Percentiles rank a stretch among this genome's conserved stretches.
phyloP scores from a whole-genome alignment of 495 filamentous ascomycete genomes.

The Amphirosellinia nigrospora region DNA sequence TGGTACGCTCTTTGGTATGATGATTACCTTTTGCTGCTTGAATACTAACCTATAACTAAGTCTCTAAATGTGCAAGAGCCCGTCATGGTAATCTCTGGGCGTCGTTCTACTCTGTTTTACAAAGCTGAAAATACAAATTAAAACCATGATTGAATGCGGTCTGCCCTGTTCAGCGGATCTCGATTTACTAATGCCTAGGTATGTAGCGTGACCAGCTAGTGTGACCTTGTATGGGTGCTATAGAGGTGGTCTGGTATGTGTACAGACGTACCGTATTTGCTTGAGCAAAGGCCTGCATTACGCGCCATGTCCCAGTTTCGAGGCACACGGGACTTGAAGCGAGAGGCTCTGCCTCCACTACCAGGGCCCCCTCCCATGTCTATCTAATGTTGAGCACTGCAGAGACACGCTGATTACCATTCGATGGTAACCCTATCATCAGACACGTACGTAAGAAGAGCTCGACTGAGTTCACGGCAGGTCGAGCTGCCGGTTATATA shows the following conservation, averaged over 20 bases:
- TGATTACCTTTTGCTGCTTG: background rate
- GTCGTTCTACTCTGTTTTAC: background rate
- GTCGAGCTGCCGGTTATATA: background rate
- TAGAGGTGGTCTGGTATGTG: background rate
- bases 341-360: constrained; percentile 25
- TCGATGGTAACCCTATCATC: background rate
- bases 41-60: background rate
- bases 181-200: constrained; percentile 13
- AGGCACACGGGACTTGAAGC: constrained; percentile 12
- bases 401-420: constrained; percentile 8
- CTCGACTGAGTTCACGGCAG: background rate
- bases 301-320: constrained; percentile 15
- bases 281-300: constrained; percentile 6
- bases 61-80: background rate
- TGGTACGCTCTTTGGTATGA: background rate
- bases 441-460: background rate
- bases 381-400: background rate
- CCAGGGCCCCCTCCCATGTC: background rate
- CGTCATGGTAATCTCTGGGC: background rate
- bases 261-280: background rate
- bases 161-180: constrained; percentile 7
- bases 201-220: background rate
- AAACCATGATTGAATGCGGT: background rate
- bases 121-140: background rate
- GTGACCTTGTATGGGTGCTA: constrained; percentile 9